These are phyloP conservation scores for Microbotryum saponariae DNA, from an alignment of 1,284 basidiomycete genomes.

Conservation along the genomic window DNA sequence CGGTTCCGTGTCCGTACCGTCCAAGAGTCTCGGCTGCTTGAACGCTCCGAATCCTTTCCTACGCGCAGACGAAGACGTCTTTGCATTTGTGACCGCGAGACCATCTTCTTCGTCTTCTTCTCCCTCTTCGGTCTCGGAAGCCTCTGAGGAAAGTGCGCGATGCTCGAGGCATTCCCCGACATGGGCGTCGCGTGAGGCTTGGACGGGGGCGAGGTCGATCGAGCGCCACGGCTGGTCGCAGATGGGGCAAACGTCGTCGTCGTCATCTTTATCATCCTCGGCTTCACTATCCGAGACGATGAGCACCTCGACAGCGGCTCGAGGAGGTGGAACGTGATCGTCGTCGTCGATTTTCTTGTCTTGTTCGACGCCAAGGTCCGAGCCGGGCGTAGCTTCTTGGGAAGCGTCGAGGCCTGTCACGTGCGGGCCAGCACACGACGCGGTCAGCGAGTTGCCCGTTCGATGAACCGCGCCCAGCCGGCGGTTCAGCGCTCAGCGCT, in stretches of 20 bases:
- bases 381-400: not conserved
- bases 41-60: too few species aligned
- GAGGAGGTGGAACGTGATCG: not conserved
- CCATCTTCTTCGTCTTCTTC: not conserved
- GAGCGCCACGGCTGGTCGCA: not conserved
- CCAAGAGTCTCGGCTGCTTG: too few species aligned
- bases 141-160: not conserved
- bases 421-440: too few species aligned
- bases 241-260: not conserved
- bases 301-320: not conserved
- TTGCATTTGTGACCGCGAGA: too few species aligned
- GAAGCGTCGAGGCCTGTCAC: slow-evolving; percentile 9
- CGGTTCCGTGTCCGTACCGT: too few species aligned
- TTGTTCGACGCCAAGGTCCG: not conserved
- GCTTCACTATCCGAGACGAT: not conserved
- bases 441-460: not conserved
- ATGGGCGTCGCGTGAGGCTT: too few species aligned
- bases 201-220: not conserved
- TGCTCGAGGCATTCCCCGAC: not conserved
- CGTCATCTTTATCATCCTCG: too few species aligned
- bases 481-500: not conserved
- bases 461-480: too few species aligned
- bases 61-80: not conserved
- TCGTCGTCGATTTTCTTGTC: not conserved
- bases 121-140: not conserved